phyloP scores from a whole-genome alignment of 1,284 basidiomycete genomes.

The Earliella scabrosa region DNA sequence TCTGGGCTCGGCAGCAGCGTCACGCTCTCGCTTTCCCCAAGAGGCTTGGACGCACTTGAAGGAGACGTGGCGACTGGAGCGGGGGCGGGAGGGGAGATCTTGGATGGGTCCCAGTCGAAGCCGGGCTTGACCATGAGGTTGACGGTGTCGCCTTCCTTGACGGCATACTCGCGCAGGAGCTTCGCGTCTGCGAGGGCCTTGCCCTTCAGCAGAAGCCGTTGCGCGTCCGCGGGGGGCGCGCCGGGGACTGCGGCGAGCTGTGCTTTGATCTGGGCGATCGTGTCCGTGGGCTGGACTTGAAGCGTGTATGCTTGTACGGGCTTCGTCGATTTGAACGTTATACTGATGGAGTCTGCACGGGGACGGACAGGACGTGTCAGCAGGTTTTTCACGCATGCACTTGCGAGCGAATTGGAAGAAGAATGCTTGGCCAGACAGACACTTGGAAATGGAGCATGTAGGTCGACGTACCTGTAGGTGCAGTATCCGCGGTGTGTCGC shows the following conservation, averaged over 20 bases:
- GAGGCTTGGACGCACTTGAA: constrained; percentile 20
- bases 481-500: constrained; percentile 42
- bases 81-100: constrained; percentile 27
- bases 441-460: too few species aligned
- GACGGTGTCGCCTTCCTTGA: constrained; percentile 79
- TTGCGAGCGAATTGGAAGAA: too few species aligned
- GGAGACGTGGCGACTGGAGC: constrained; percentile 20
- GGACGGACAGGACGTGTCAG: too few species aligned
- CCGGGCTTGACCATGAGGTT: constrained; percentile 86
- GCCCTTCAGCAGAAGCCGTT: constrained; percentile 88
- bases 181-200: constrained; percentile 89
- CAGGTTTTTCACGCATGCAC: neutral
- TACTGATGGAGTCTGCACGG: constrained; percentile 55
- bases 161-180: constrained; percentile 85
- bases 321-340: constrained; percentile 90
- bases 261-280: constrained; percentile 78
- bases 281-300: constrained; percentile 73
- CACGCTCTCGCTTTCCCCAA: constrained; percentile 21
- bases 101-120: constrained; percentile 64
- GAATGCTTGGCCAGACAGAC: too few species aligned
- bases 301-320: constrained; percentile 80
- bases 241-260: constrained; percentile 65
- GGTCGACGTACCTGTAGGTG: constrained; percentile 40
- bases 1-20: constrained; percentile 32
- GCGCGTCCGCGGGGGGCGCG: constrained; percentile 73